phyloP scores from a whole-genome alignment of 495 filamentous ascomycete genomes.

The Trichoderma asperelloides region DNA sequence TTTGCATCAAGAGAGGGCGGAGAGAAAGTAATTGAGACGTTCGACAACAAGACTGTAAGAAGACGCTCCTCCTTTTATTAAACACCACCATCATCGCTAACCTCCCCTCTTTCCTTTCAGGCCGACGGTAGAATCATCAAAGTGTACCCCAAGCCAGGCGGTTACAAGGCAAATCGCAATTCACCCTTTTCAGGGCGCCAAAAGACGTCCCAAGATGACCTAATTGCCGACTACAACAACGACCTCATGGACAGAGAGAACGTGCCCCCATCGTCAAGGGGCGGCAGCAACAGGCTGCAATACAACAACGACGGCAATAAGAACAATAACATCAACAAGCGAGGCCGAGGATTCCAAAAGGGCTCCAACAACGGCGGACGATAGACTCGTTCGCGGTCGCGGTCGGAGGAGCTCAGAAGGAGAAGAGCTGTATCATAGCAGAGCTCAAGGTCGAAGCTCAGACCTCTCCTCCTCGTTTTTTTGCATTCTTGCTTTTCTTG shows the following conservation, averaged over 20 bases:
- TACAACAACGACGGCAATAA: constrained; percentile 19
- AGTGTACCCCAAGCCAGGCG: constrained; percentile 58
- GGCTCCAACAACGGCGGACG: not conserved
- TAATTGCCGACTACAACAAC: constrained; percentile 51
- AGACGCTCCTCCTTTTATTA: not conserved
- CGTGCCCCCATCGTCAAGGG: not conserved
- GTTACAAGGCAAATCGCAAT: constrained; percentile 11
- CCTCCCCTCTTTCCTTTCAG: constrained; percentile 30
- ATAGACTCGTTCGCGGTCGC: not conserved
- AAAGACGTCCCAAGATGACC: constrained; percentile 40
- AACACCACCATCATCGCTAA: not conserved
- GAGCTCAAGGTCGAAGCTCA: not conserved
- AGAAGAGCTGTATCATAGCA: not conserved
- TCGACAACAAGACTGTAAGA: constrained; percentile 77
- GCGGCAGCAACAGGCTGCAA: constrained; percentile 21
- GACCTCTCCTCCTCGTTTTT: not conserved
- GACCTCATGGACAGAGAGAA: constrained; percentile 1
- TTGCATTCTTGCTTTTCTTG: not conserved
- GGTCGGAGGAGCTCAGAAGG: not conserved
- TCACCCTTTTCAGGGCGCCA: not conserved
- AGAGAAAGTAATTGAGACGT: constrained; percentile 70
- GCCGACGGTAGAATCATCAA: constrained; percentile 78
- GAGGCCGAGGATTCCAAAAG: constrained; percentile 27
- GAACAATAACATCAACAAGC: constrained; percentile 16
- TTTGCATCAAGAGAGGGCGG: constrained; percentile 71